Evolutionary conservation across 345 rosid genomes (phyloP), one percentile per base, ranked within the genome.

Genomic region (Raphanus sativus): DNA sequence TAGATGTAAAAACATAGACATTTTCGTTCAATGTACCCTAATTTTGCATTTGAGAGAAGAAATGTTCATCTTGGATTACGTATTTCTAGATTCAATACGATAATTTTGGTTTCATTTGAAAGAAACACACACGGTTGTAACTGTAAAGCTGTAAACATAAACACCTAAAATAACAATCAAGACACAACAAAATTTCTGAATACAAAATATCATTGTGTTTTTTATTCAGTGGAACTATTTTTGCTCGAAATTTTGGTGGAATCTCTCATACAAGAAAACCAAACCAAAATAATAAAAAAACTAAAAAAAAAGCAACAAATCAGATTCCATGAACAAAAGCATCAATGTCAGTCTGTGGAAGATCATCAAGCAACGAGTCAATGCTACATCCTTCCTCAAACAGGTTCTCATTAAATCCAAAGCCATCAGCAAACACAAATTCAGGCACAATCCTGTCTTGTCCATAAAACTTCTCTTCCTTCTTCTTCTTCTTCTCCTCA

Each of bases 281-380:
- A 21, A 21, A 8, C 6, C 16, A 58, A 21, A 77, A 13, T 26
- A 30, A 66, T 48, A 11, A 8, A 9, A 65, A 38, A 63, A 76
- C 10, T 15, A 15, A 11, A 26, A 5, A 25, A 34, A 16, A 7
- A n/a, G 10, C 7, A 6, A 36, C n/a, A 79, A 67, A 56, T 74
- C 64, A 79, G 62, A 80, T 62, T 40, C 72, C 82, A 56, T 79
- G 78, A 79, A 74, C 79, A 56, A 74, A 74, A 69, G 75, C 79
- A 55, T 80, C 79, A 64, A 80, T 74, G 26, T 69, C 79, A 80
- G 71, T 62, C 45, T 74, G 82, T 36, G 87, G 88, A 50, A 87
- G 72, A 26, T 86, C 95, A 54, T 89, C 91, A 70, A 91, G 92
- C 61, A 94, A 82, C 15, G 88, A 84, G 56, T 91, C 94, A 69